Base-by-base conservation (phyloP, 352 stramenopile genomes). In the Phytophthora boehmeriae region DNA sequence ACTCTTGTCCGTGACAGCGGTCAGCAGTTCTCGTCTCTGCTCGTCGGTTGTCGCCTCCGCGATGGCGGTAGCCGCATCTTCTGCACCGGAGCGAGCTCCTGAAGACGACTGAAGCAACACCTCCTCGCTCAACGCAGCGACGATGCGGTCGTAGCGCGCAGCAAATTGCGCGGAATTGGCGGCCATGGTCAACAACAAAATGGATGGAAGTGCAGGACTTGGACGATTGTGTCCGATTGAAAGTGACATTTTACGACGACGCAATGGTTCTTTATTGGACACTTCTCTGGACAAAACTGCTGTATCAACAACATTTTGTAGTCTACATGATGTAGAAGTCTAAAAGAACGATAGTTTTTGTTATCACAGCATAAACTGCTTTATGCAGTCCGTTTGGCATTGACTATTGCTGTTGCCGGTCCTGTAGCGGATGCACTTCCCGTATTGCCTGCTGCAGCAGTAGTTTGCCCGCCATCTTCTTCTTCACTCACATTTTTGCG, bases 81-180 rank as follows among this genome's bases (percentile, higher is more conserved):
- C 81, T 1, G 68, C 58, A 27, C 61, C 66, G 42, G 78, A 56
- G 20, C 47, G 68, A 0, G 73, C 57, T 36, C 68, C 74, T 9
- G 50, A 71, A 13, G 54, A 47, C 8, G 63, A 8, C 3, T 71
- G 66, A 49, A 92, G 80, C 25, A 6, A 30, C 0, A 69, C 73
- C n/a, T 90, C 75, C 38, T 88, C 82, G 4, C 83, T 78, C 25
- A 95, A 66, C 22, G 70, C 69, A 0, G 65, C 57, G 47, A 95
- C 80, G 32, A 95, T 59, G 35, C 73, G 63, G 54, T 91, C 86
- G 48, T 89, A 95, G 13, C 65, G 73, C 20, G 68, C 72, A 23
- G 65, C 46, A 36, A 80, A 42, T 30, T 27, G 51, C 30, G 50
- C 57, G 19, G 49, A 19, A 20, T 57, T 58, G 10, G 25, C 25